phyloP scores from a whole-genome alignment of 2,329 filamentous ascomycete genomes.

The Exophiala sp. region DNA sequence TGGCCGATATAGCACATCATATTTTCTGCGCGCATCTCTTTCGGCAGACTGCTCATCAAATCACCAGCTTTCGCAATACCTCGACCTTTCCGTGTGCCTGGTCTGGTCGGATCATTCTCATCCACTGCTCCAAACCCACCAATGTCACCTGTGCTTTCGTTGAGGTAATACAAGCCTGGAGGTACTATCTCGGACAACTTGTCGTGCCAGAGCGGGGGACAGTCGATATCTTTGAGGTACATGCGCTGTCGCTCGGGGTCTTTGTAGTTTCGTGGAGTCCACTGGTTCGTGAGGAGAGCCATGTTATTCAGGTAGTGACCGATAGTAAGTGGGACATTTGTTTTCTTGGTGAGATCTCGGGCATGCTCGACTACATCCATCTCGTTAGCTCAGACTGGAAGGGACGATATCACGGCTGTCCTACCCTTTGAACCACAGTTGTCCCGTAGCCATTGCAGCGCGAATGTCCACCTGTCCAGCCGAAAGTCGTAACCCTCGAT shows the following conservation, averaged over 20 bases:
- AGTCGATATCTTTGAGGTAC: conserved; percentile 97
- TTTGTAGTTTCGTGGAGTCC: conserved; percentile 69
- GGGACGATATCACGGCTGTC: conserved; percentile 28
- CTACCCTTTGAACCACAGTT: conserved; percentile 75
- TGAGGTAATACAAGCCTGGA: conserved; percentile 81
- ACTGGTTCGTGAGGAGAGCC: conserved; percentile 78
- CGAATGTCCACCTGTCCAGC: conserved; percentile 75
- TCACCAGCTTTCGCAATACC: conserved; percentile 74
- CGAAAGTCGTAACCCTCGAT: conserved; percentile 81
- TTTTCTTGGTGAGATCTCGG: conserved; percentile 70
- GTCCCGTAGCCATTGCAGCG: conserved; percentile 71
- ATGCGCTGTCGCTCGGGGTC: conserved; percentile 79
- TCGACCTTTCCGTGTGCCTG: conserved; percentile 49
- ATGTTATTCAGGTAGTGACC: conserved; percentile 89
- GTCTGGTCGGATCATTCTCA: conserved; percentile 40
- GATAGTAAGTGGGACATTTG: conserved; percentile 77
- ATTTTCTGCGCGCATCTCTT: conserved; percentile 87
- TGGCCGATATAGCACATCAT: conserved; percentile 98
- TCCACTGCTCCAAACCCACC: conserved; percentile 55
- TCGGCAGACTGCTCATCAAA: conserved; percentile 86
- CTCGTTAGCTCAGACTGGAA: no score
- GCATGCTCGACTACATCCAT: conserved; percentile 68
- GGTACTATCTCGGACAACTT: conserved; percentile 75
- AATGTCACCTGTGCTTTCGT: conserved; percentile 65
- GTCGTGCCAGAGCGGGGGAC: conserved; percentile 79